These are phyloP conservation scores for Russula sp. DNA, from an alignment of 768 basidiomycete genomes.

Conservation along the genomic window DNA sequence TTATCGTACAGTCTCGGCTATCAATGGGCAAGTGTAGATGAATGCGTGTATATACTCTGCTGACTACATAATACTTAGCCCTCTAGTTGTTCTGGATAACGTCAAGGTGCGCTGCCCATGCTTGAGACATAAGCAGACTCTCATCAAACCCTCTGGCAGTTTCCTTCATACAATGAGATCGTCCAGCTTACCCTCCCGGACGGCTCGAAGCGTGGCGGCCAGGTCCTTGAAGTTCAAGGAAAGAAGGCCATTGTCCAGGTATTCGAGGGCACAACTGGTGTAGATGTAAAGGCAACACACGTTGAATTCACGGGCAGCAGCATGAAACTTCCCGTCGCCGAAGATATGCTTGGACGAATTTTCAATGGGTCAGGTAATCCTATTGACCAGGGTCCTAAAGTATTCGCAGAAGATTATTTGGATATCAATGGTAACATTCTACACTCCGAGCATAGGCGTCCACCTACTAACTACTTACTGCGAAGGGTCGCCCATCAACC, in stretches of 20 bases:
- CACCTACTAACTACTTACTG: neutral
- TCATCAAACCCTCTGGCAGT: slow-evolving; percentile 40
- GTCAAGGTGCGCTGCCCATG: slow-evolving; percentile 62
- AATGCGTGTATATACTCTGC: neutral
- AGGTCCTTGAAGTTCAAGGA: slow-evolving; percentile 95
- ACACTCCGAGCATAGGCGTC: slow-evolving; percentile 4
- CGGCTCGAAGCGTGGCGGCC: slow-evolving; percentile 90
- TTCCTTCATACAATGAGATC: slow-evolving; percentile 98
- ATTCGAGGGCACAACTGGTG: slow-evolving; percentile 95
- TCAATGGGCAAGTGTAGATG: slow-evolving; percentile 72
- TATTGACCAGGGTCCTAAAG: slow-evolving; percentile 97
- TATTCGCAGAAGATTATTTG: slow-evolving; percentile 98
- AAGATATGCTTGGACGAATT: slow-evolving; percentile 98
- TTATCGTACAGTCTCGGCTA: slow-evolving; percentile 96
- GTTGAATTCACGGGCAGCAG: slow-evolving; percentile 97
- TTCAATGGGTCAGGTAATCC: slow-evolving; percentile 99
- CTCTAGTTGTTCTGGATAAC: slow-evolving; percentile 94
- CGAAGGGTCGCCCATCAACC: slow-evolving; percentile 94
- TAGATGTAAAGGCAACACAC: slow-evolving; percentile 95
- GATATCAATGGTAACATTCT: slow-evolving; percentile 87
- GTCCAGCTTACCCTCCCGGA: slow-evolving; percentile 93
- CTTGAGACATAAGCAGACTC: neutral
- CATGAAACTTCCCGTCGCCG: slow-evolving; percentile 98
- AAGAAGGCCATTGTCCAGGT: slow-evolving; percentile 99
- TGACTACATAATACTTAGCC: slow-evolving; percentile 42